Evolutionary conservation across 2,329 filamentous ascomycete genomes (phyloP).

Genomic region (Cryphonectria nitschkei): DNA sequence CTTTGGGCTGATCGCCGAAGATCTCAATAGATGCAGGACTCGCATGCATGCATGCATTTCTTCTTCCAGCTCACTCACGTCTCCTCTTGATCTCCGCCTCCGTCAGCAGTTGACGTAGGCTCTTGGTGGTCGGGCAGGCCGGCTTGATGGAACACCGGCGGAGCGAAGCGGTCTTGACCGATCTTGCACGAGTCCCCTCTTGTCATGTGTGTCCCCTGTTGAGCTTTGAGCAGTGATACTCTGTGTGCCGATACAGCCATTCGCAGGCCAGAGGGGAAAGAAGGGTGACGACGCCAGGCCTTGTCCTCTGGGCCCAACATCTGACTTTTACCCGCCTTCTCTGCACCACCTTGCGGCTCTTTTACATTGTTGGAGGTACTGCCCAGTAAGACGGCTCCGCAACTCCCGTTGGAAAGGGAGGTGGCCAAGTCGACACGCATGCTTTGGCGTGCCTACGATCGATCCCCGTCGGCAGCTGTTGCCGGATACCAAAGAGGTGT

Average conservation of each 20-base stretch:
- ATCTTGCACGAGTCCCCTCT: neutral
- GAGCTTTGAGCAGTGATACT: neutral
- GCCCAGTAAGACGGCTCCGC: neutral
- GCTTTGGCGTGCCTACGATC: neutral
- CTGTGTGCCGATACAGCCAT: neutral
- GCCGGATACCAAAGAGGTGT: neutral
- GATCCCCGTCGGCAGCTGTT: neutral
- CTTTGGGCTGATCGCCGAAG: neutral
- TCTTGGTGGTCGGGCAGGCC: neutral
- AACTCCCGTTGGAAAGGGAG: neutral
- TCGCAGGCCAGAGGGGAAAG: neutral
- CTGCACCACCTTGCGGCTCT: neutral
- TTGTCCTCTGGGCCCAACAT: neutral
- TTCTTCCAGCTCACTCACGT: neutral
- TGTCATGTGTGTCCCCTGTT: neutral
- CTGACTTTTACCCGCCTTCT: neutral
- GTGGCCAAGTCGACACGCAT: neutral
- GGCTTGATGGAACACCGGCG: neutral
- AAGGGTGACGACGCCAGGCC: neutral
- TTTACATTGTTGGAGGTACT: neutral
- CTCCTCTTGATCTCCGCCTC: neutral
- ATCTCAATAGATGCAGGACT: neutral
- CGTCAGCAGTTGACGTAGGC: constrained; percentile 4
- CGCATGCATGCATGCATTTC: neutral
- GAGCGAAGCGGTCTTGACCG: neutral